phyloP scores from a whole-genome alignment of 768 basidiomycete genomes.

The Kwoniella bestiolae region DNA sequence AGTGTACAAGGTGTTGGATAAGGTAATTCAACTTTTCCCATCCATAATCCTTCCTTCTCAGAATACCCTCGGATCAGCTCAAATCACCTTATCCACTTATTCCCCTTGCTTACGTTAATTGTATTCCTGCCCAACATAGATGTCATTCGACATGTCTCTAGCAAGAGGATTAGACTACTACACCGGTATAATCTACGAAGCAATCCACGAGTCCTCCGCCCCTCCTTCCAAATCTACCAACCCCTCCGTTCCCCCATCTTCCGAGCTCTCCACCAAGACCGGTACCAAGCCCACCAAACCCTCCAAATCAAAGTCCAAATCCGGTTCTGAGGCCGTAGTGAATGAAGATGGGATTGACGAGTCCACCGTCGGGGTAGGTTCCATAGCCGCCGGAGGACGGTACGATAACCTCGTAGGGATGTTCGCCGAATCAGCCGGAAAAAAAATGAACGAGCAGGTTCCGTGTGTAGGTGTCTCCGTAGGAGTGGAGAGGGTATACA shows the following conservation, averaged over 20 bases:
- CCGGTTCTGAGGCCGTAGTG: constrained; percentile 59
- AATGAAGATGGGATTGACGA: constrained; percentile 83
- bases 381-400: constrained; percentile 96
- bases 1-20: constrained; percentile 77
- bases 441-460: constrained; percentile 63
- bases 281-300: constrained; percentile 33
- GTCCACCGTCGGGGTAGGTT: constrained; percentile 92
- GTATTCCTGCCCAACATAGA: constrained; percentile 61
- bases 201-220: constrained; percentile 87
- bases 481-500: constrained; percentile 91
- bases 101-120: too few species aligned
- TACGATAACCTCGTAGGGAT: constrained; percentile 94
- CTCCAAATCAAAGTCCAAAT: constrained; percentile 21
- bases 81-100: neutral
- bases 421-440: constrained; percentile 72
- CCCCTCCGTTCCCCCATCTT: constrained; percentile 60
- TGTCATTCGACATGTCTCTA: constrained; percentile 94
- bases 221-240: constrained; percentile 78
- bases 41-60: too few species aligned
- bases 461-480: constrained; percentile 93
- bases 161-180: constrained; percentile 99
- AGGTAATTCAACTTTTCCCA: constrained; percentile 61
- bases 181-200: constrained; percentile 98
- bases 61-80: neutral
- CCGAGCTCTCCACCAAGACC: constrained; percentile 40